Conservation (phyloP, 768 basidiomycete species). For the Holtermannia corniformis region DNA sequence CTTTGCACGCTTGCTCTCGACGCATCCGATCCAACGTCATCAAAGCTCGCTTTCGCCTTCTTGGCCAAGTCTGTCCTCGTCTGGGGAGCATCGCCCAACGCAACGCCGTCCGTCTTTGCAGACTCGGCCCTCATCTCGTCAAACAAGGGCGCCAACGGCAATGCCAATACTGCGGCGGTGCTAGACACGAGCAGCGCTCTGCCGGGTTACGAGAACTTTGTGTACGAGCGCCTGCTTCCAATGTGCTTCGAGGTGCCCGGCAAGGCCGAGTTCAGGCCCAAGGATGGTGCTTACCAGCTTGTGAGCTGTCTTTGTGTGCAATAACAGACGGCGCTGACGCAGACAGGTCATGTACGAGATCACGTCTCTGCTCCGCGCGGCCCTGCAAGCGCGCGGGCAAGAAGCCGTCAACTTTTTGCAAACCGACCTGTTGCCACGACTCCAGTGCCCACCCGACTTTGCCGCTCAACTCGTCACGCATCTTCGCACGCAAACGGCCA, state of each 20-base stretch:
- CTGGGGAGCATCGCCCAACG: slow-evolving; percentile 41
- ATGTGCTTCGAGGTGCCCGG: slow-evolving; percentile 73
- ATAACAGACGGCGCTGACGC: neutral
- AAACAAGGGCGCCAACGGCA: slow-evolving; percentile 31
- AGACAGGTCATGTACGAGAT: slow-evolving; percentile 79
- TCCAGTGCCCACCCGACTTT: slow-evolving; percentile 72
- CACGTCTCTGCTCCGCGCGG: slow-evolving; percentile 67
- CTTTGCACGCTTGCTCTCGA: slow-evolving; percentile 67
- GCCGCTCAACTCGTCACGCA: slow-evolving; percentile 56
- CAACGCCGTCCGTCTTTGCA: slow-evolving; percentile 30
- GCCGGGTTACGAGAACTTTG: slow-evolving; percentile 84
- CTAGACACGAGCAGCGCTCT: slow-evolving; percentile 44
- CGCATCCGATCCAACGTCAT: slow-evolving; percentile 61
- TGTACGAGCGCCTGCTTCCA: slow-evolving; percentile 78
- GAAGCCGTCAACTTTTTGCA: slow-evolving; percentile 78
- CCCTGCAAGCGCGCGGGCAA: slow-evolving; percentile 64
- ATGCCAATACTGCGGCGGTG: slow-evolving; percentile 22
- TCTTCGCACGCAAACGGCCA: slow-evolving; percentile 33
- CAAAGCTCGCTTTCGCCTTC: slow-evolving; percentile 73
- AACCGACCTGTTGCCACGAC: slow-evolving; percentile 70
- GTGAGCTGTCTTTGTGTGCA: slow-evolving; percentile 47
- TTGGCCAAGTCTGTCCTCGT: slow-evolving; percentile 45
- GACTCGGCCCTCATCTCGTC: slow-evolving; percentile 43
- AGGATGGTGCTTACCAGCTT: slow-evolving; percentile 74
- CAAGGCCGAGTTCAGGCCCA: slow-evolving; percentile 68